Evolutionary conservation across 2,329 filamentous ascomycete genomes (phyloP), one percentile per base, ranked within the genome.

Genomic region (Diaporthe sp.): DNA sequence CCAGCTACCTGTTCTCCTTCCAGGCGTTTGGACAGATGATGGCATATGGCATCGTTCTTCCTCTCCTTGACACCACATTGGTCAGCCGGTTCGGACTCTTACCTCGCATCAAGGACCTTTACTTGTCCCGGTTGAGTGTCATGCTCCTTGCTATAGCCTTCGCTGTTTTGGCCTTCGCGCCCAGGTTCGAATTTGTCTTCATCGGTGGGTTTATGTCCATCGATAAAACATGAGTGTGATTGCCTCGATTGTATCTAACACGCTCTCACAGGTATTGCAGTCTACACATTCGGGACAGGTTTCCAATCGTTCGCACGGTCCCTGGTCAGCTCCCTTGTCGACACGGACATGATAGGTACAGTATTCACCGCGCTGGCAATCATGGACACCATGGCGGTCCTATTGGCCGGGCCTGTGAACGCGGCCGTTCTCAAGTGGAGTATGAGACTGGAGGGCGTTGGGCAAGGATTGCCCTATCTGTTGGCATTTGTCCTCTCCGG

Each of bases 1-100:
- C 61, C 42, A 65, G 61, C 9, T 65, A 65, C 28, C 17, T 65
- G 61, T 49, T 49, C 61, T 65, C 61, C 19, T 65, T 65, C 42
- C 61, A 65, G 28, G 61, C 61, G 10, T 49, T 65, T 12, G 61
- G 61, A 34, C 61, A 65, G 22, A 65, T 65, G 61, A 10, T 65
- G 10, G 61, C 61, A 65, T 65, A 46, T 49, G 61, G 42, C 17
- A 65, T 49, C 25, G 8, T 49, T 42, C 61, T 65, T n/a, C 61
- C 61, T 19, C 61, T 65, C 42, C 61, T 65, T 4, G 61, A 65
- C 28, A 65, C 61, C 3, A 65, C 61, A 49, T 28, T 65, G 17
- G 28, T 39, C 25, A 65, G 61, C 19, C 61, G 42, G 13, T 10
- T 65, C 28, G 61, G 61, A 13, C 42, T 65, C 17, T 17, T 49